These are phyloP conservation scores for Aspergillus flavus DNA, from an alignment of 2,329 filamentous ascomycete genomes.

Conservation along the genomic window DNA sequence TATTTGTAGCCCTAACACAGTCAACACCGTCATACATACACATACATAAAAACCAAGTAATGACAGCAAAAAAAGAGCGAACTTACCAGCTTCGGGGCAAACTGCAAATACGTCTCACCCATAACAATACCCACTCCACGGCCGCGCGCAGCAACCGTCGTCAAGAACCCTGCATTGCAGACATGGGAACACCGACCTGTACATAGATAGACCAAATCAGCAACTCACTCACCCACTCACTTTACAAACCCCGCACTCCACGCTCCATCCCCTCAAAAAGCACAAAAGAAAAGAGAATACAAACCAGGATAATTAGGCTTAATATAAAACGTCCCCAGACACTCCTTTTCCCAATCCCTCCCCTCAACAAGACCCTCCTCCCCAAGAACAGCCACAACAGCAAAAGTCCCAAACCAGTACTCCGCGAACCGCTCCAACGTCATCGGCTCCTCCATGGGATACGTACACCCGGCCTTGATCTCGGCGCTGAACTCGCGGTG, in stretches of 20 bases:
- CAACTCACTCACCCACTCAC: too few species aligned
- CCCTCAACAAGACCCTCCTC: slow-evolving; percentile 24
- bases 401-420: slow-evolving; percentile 46
- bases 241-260: too few species aligned
- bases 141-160: slow-evolving; percentile 34
- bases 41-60: background rate
- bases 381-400: slow-evolving; percentile 31
- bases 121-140: slow-evolving; percentile 40
- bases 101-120: slow-evolving; percentile 41
- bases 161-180: slow-evolving; percentile 43
- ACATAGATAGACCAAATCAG: background rate
- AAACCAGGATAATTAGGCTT: slow-evolving; percentile 47
- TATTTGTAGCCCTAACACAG: slow-evolving; percentile 41
- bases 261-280: background rate
- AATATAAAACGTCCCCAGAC: slow-evolving; percentile 45
- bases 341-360: slow-evolving; percentile 38
- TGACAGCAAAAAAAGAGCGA: background rate
- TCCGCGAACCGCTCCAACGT: slow-evolving; percentile 31
- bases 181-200: slow-evolving; percentile 43
- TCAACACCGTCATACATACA: background rate
- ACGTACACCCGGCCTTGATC: slow-evolving; percentile 39
- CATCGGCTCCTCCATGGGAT: slow-evolving; percentile 42
- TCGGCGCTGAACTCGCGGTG: slow-evolving; percentile 38
- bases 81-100: slow-evolving; percentile 40
- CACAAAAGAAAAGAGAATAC: slow-evolving; percentile 9